Evolutionary conservation across 192 early-diverging fungal genomes (phyloP).

Genomic region (Backusella tarrabulga): DNA sequence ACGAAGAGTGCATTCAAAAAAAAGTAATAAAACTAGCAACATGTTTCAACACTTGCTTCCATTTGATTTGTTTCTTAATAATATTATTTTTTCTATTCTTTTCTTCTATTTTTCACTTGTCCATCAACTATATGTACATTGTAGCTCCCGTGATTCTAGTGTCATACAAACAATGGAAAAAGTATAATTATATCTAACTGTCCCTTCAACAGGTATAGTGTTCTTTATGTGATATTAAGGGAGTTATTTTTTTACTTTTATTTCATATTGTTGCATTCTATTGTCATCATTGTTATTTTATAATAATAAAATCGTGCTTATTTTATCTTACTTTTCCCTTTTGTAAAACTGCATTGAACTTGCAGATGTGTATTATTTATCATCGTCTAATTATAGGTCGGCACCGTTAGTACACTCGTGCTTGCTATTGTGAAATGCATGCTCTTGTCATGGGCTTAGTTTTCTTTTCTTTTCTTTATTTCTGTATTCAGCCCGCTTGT

Average conservation of each 20-base stretch:
- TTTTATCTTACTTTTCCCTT: background rate
- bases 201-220: background rate
- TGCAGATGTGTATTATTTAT: background rate
- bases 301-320: background rate
- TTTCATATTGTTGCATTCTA: background rate
- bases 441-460: background rate
- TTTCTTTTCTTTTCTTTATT: background rate
- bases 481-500: background rate
- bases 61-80: no score
- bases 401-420: background rate
- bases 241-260: background rate
- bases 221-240: background rate
- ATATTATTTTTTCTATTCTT: background rate
- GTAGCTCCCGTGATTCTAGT: background rate
- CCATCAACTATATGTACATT: background rate
- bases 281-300: background rate
- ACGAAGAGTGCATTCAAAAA: background rate
- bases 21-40: background rate
- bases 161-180: background rate
- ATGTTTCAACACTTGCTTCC: background rate
- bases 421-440: background rate
- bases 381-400: background rate
- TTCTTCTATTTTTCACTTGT: background rate
- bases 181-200: background rate
- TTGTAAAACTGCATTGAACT: background rate